Evolutionary conservation across 768 basidiomycete species (phyloP).

Genomic region (Leccinum disarticulatum): DNA sequence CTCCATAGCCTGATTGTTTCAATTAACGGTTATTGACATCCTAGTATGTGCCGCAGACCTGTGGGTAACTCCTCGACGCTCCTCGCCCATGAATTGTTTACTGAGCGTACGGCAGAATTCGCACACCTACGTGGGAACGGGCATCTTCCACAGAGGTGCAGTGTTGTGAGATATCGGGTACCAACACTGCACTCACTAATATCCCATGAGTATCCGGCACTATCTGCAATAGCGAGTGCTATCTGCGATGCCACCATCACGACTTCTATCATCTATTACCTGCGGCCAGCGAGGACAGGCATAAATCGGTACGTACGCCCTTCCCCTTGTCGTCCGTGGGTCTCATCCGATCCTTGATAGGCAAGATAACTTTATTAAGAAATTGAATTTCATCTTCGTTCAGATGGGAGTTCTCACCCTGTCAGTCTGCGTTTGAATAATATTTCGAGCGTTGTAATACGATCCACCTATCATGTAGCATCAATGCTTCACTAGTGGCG

Average conservation of each 20-base stretch:
- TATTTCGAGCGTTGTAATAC: background rate
- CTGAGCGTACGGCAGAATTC: slow-evolving; percentile 6
- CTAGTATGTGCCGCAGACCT: slow-evolving; percentile 1
- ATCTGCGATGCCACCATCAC: slow-evolving; percentile 24
- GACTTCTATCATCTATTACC: slow-evolving; percentile 12
- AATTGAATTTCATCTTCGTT: slow-evolving; percentile 14
- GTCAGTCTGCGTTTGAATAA: slow-evolving; percentile 6
- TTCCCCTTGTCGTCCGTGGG: too few species aligned
- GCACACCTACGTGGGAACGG: slow-evolving; percentile 3
- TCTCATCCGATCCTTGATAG: background rate
- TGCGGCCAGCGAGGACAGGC: slow-evolving; percentile 13
- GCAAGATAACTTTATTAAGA: slow-evolving; percentile 10
- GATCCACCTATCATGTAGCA: background rate
- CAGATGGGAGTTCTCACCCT: slow-evolving; percentile 22
- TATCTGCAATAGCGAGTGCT: slow-evolving; percentile 16
- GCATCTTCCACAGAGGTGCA: slow-evolving; percentile 8
- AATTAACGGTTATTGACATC: background rate
- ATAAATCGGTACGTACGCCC: slow-evolving; percentile 10
- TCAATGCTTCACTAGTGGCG: slow-evolving; percentile 10
- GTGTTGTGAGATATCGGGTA: background rate
- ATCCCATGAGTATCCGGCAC: slow-evolving; percentile 5
- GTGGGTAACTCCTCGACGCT: slow-evolving; percentile 7
- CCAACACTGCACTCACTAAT: background rate
- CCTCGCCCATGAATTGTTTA: background rate
- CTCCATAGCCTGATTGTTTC: background rate